A percentile compares a stretch with the other conserved stretches of the same genome.
phyloP scores from a whole-genome alignment of 2,329 filamentous ascomycete genomes.

The Trichoderma afroharzianum region DNA sequence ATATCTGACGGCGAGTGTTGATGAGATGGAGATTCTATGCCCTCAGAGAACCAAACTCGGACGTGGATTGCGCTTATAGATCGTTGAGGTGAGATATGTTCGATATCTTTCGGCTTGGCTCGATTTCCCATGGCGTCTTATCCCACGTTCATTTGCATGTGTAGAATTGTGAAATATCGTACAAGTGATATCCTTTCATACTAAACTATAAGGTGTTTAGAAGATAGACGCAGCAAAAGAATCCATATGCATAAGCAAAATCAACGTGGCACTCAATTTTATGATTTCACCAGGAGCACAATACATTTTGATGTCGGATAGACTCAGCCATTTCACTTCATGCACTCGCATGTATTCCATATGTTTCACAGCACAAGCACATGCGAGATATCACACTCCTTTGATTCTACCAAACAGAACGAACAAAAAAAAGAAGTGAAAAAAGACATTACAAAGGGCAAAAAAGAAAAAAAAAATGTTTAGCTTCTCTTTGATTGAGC shows the following conservation, averaged over 20 bases:
- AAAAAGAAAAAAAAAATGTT: constrained; percentile 17
- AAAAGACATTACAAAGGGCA: neutral
- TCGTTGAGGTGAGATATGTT: neutral
- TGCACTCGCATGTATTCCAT: neutral
- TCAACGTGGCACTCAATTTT: neutral
- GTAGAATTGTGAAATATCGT: too few species aligned
- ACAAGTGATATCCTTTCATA: neutral
- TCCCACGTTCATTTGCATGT: neutral
- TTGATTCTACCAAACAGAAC: neutral
- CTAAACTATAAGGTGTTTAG: neutral
- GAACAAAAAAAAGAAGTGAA: neutral
- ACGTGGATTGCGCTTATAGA: neutral
- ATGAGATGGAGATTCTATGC: neutral
- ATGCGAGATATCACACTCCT: too few species aligned
- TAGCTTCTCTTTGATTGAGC: constrained; percentile 77
- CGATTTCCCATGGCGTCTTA: neutral
- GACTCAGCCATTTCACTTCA: neutral
- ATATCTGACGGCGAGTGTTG: neutral
- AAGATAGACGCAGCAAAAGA: neutral
- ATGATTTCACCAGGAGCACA: neutral
- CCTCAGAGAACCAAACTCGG: neutral
- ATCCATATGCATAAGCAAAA: neutral
- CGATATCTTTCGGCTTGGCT: neutral
- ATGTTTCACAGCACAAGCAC: too few species aligned
- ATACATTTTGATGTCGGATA: neutral